Percentiles rank a stretch among this genome's conserved stretches.
phyloP scores from a whole-genome alignment of 2,329 filamentous ascomycete species.

The Apiospora saccharicola region DNA sequence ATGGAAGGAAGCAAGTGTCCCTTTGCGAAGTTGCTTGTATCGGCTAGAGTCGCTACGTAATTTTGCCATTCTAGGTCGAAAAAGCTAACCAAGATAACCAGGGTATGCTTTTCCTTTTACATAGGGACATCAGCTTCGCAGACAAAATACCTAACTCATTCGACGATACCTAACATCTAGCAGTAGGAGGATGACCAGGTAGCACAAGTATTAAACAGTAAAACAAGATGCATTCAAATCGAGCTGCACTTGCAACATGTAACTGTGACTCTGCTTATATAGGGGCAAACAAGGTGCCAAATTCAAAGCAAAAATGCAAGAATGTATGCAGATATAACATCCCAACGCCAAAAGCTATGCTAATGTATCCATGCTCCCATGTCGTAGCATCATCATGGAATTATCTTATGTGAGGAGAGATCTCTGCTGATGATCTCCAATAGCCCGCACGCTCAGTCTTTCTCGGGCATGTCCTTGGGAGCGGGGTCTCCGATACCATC shows the following conservation, averaged over 20 bases:
- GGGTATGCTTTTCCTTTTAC: too few species aligned
- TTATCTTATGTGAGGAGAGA: not conserved
- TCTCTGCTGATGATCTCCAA: not conserved
- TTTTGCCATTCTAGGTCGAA: too few species aligned
- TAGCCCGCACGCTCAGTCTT: constrained; percentile 45
- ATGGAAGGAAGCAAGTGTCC: too few species aligned
- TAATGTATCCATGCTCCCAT: constrained; percentile 10
- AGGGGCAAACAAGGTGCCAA: constrained; percentile 2
- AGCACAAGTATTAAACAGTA: not conserved
- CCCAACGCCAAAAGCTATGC: constrained; percentile 24
- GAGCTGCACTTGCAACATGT: not conserved
- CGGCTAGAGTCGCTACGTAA: too few species aligned
- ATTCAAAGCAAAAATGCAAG: constrained; percentile 21
- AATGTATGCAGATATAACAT: constrained; percentile 17
- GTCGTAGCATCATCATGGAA: constrained; percentile 15
- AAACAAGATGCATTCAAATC: not conserved
- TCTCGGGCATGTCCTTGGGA: constrained; percentile 88
- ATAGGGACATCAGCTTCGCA: too few species aligned
- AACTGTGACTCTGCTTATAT: not conserved
- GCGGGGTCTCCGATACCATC: constrained; percentile 96
- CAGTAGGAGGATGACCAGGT: not conserved
- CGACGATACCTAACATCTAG: too few species aligned
- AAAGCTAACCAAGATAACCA: too few species aligned
- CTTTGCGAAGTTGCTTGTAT: too few species aligned
- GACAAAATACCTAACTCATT: too few species aligned